Conservation (phyloP, 371 early-diverging fungal genomes). For the Rhizopus delemar region DNA sequence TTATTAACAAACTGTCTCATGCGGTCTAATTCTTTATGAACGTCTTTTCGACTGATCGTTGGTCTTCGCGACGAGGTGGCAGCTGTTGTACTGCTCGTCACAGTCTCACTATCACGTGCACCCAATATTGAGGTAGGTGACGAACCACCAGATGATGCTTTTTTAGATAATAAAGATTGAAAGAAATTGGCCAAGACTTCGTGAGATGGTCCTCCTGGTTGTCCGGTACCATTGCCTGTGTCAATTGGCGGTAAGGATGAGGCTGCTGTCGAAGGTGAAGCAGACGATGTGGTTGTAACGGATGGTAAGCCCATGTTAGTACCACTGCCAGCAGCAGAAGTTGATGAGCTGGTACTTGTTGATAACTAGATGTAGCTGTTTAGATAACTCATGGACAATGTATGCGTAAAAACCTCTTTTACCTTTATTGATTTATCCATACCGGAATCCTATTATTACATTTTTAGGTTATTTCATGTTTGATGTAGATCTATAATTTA, state of each 20-base stretch:
- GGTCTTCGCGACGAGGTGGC: conserved; percentile 22
- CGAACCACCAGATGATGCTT: conserved; percentile 34
- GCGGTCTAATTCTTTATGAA: conserved; percentile 52
- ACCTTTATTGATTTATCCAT: conserved; percentile 10
- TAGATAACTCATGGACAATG: no score
- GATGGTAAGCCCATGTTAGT: not conserved
- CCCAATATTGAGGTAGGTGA: conserved; percentile 21
- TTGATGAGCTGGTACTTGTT: not conserved
- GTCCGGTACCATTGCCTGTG: conserved; percentile 20
- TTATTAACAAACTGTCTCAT: conserved; percentile 46
- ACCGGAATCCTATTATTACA: not conserved
- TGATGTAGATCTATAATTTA: not conserved
- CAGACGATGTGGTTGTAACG: not conserved
- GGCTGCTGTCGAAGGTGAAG: not conserved
- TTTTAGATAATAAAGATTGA: conserved; percentile 79
- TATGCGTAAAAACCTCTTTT: not conserved
- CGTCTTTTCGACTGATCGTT: conserved; percentile 50
- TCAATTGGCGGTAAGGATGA: conserved; percentile 19
- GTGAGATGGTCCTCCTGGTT: conserved; percentile 45
- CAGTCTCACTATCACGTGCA: conserved; percentile 15
- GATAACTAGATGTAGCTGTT: conserved; percentile 3
- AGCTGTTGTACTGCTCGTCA: not conserved
- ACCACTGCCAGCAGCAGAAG: conserved; percentile 4
- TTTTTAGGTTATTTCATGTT: no score
- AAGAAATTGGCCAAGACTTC: conserved; percentile 89